phyloP scores from a whole-genome alignment of 441 rosid genomes.

The Biscutella laevigata region DNA sequence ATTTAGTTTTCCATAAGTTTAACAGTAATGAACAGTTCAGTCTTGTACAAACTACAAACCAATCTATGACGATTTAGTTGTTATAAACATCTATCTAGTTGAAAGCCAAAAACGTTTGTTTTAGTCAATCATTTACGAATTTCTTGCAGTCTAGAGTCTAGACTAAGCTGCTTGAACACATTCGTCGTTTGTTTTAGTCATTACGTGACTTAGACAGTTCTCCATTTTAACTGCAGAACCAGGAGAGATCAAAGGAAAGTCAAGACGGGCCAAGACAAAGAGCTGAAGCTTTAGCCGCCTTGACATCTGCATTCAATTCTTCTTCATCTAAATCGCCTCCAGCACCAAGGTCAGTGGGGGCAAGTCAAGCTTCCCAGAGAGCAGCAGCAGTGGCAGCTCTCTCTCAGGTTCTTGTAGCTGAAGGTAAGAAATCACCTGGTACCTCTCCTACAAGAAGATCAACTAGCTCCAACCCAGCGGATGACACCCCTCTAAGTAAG shows the following conservation, averaged over 20 bases:
- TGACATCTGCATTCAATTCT: slow-evolving; percentile 70
- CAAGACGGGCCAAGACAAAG: slow-evolving; percentile 84
- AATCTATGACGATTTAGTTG: background rate
- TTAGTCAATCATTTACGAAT: background rate
- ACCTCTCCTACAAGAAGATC: slow-evolving; percentile 50
- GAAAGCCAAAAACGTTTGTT: background rate
- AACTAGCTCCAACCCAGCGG: slow-evolving; percentile 47
- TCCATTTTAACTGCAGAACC: slow-evolving; percentile 30
- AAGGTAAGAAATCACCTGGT: slow-evolving; percentile 56
- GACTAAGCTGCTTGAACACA: background rate
- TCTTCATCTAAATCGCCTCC: slow-evolving; percentile 42
- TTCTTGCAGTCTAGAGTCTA: background rate
- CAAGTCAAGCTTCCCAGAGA: slow-evolving; percentile 75
- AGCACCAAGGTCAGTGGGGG: slow-evolving; percentile 40
- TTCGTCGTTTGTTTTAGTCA: background rate
- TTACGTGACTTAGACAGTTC: background rate
- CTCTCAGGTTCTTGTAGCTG: slow-evolving; percentile 88
- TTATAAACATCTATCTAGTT: background rate
- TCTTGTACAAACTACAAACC: slow-evolving; percentile 1
- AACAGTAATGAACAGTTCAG: background rate
- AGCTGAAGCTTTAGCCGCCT: slow-evolving; percentile 96
- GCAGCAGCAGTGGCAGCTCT: slow-evolving; percentile 99
- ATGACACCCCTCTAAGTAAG: slow-evolving; percentile 44
- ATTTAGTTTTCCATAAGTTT: background rate
- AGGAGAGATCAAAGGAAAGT: slow-evolving; percentile 59